Evolutionary conservation across 192 early-diverging fungal genomes (phyloP).

Genomic region (Diversispora eburnea): DNA sequence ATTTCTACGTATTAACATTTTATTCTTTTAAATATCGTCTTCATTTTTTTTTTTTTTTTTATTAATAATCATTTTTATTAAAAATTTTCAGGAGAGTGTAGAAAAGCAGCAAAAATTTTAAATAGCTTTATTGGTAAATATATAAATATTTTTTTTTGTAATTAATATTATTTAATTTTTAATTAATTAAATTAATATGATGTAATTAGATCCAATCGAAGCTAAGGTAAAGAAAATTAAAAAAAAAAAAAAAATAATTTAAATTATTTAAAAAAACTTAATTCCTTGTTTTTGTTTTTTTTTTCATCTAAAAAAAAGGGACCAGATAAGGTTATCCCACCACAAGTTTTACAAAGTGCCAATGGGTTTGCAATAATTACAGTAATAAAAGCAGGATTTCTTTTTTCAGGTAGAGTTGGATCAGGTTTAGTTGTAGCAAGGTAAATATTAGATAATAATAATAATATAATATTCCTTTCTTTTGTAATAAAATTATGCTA

Average conservation of each 20-base stretch:
- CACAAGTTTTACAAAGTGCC: constrained; percentile 56
- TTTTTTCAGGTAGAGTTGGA: constrained; percentile 77
- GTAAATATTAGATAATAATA: not conserved
- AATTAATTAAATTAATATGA: not conserved
- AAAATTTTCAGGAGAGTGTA: constrained; percentile 46
- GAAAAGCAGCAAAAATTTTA: constrained; percentile 48
- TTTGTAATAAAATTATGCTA: not conserved
- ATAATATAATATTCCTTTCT: not conserved
- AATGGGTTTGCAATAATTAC: constrained; percentile 81
- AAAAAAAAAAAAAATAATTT: not conserved
- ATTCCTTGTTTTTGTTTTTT: not conserved
- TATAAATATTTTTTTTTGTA: too few species aligned
- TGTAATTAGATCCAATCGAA: constrained; percentile 11
- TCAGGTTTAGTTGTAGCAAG: constrained; percentile 78
- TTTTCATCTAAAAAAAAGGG: constrained; percentile 28
- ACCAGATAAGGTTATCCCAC: constrained; percentile 58
- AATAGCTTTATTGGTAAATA: constrained; percentile 52
- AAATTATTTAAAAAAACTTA: not conserved
- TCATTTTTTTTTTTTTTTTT: not conserved
- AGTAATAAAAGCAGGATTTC: constrained; percentile 84
- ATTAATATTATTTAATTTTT: not conserved
- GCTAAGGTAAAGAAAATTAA: constrained; percentile 1
- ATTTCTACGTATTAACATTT: not conserved
- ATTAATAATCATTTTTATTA: not conserved
- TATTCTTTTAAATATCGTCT: constrained; percentile 12